A percentile compares a stretch with the other conserved stretches of the same genome.
These are phyloP conservation scores for Phytophthora podocarpi DNA, from an alignment of 352 stramenopile genomes.

Conservation along the genomic window DNA sequence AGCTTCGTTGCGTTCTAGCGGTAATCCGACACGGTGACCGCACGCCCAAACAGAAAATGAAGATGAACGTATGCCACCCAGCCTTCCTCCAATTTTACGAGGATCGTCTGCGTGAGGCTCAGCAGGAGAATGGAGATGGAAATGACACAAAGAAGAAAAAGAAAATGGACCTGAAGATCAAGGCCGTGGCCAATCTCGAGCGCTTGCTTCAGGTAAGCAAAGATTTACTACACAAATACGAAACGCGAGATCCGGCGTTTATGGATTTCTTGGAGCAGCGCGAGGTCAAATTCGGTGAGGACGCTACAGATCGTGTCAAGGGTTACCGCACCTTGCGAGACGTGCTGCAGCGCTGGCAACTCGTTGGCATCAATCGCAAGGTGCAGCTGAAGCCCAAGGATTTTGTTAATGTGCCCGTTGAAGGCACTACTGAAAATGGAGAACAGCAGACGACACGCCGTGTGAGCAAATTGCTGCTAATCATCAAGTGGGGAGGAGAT, in stretches of 20 bases:
- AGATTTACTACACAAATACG: slow-evolving; percentile 70
- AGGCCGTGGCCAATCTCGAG: slow-evolving; percentile 81
- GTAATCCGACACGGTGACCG: slow-evolving; percentile 99
- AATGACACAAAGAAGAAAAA: slow-evolving; percentile 49
- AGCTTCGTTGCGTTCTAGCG: slow-evolving; percentile 98
- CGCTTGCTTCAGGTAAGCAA: slow-evolving; percentile 81
- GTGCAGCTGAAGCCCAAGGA: slow-evolving; percentile 93
- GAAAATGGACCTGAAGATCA: slow-evolving; percentile 89
- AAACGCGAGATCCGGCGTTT: slow-evolving; percentile 63
- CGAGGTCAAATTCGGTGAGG: slow-evolving; percentile 59
- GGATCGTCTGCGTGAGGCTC: slow-evolving; percentile 44
- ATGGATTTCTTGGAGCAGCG: slow-evolving; percentile 71
- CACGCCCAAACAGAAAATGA: slow-evolving; percentile 99
- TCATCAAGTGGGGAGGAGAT: slow-evolving; percentile 99
- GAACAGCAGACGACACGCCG: slow-evolving; percentile 30
- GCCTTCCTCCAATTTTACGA: slow-evolving; percentile 90
- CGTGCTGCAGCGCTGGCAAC: slow-evolving; percentile 96
- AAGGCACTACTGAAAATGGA: slow-evolving; percentile 35
- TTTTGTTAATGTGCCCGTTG: slow-evolving; percentile 34
- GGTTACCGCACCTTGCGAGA: slow-evolving; percentile 91
- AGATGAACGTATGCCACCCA: slow-evolving; percentile 93
- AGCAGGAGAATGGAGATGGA: slow-evolving; percentile 34
- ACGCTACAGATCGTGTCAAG: slow-evolving; percentile 78
- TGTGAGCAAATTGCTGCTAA: slow-evolving; percentile 95
- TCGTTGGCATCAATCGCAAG: slow-evolving; percentile 98